Base-by-base conservation (phyloP, 2,329 filamentous ascomycete genomes). In the Ophiostoma sp. region DNA sequence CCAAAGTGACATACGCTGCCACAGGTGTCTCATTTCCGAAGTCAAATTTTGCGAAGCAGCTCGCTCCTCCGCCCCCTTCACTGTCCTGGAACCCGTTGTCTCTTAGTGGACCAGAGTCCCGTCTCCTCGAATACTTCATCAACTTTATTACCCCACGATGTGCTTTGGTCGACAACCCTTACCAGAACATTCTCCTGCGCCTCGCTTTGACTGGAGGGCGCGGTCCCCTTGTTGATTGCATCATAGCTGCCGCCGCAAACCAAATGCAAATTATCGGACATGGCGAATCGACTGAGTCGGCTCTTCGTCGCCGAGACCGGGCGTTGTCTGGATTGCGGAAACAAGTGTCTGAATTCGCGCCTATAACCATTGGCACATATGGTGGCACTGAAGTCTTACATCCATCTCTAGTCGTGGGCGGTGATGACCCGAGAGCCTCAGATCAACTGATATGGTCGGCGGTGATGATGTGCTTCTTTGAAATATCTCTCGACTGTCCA, bases 221-320 rank as follows among this genome's bases (percentile, higher is more conserved):
- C 4, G 31, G 44, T 3, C 35, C 62, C 7, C 71, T 78, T 2
- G 75, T 77, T 67, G 75, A 76, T 62, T 76, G 75, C 64, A 72
- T 77, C 57, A 72, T 78, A 68, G 75, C 76, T 10, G 75, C 74
- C 1, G 74, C 76, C 6, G 75, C 76, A 6, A 76, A 74, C 15
- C 76, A 78, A 67, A 68, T 66, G 57, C 62, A 66, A 44, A 67
- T 67, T 23, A 4, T 71, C 17, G 70, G 70, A 4, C 70, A 71
- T 31, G 62, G 67, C 23, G 67, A 71, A 23, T 67, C 67, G 1
- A 52, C 67, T 8, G 60, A 62, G 23, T 71, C 70, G 20, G 67
- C 67, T 6, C 67, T 67, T 23, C 23, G 27, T 39, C 67, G 15
- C 1, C 33, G 44, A 20, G 36, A 31, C 23, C 54, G 54, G 4